Evolutionary conservation across 2,329 filamentous ascomycete species (phyloP).

Genomic region (Alternaria ethzedia): DNA sequence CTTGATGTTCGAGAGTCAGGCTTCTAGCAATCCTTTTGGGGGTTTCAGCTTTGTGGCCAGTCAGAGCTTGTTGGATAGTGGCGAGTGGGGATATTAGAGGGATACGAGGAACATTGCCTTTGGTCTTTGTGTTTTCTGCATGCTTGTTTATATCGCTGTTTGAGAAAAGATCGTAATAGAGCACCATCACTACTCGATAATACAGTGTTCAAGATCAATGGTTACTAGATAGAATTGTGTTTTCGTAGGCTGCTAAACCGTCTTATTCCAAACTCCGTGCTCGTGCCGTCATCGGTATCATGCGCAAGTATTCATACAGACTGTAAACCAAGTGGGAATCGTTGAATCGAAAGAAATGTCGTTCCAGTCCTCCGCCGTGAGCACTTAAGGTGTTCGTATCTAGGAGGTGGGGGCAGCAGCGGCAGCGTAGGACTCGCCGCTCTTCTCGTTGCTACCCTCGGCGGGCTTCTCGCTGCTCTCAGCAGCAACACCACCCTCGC

Average conservation of each 20-base stretch:
- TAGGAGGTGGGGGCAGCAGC: slow-evolving; percentile 19
- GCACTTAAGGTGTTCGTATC: background rate
- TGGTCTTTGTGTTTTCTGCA: background rate
- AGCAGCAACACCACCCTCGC: slow-evolving; percentile 50
- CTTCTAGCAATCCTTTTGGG: slow-evolving; percentile 57
- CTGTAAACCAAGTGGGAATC: slow-evolving; percentile 20
- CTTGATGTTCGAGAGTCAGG: slow-evolving; percentile 39
- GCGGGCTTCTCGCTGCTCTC: slow-evolving; percentile 53
- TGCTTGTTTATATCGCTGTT: background rate
- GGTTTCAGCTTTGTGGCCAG: slow-evolving; percentile 62
- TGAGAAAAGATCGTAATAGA: background rate
- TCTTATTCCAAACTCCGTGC: slow-evolving; percentile 11
- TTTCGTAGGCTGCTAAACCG: background rate
- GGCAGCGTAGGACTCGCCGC: slow-evolving; percentile 11
- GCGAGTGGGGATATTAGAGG: slow-evolving; percentile 40
- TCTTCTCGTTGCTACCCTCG: slow-evolving; percentile 23
- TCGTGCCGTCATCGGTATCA: slow-evolving; percentile 7
- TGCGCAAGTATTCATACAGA: slow-evolving; percentile 15
- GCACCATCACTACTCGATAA: background rate
- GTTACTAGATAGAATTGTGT: background rate
- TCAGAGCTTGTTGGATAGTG: slow-evolving; percentile 55
- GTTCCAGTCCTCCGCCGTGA: background rate
- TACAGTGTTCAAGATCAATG: background rate
- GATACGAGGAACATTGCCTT: background rate
- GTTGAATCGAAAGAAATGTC: slow-evolving; percentile 7